These are phyloP conservation scores for Microdochium trichocladiopsis DNA, from an alignment of 2,329 filamentous ascomycete genomes.

Conservation along the genomic window DNA sequence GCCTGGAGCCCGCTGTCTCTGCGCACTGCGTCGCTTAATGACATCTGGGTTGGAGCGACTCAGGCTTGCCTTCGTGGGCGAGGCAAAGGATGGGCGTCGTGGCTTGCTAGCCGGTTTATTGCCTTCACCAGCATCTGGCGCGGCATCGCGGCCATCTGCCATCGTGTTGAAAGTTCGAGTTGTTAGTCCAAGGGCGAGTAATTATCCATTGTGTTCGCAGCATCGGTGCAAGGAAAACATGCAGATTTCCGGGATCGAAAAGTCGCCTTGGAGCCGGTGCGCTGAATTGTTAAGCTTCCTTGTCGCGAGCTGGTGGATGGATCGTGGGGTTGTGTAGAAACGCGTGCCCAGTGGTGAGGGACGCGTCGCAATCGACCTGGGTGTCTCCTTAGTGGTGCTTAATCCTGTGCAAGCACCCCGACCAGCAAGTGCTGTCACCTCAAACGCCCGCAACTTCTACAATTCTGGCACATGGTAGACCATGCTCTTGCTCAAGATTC, in stretches of 20 bases:
- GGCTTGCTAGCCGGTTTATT: conserved; percentile 15
- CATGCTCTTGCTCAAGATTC: too few relatives aligned
- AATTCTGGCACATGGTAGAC: too few relatives aligned
- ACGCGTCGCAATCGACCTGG: background rate
- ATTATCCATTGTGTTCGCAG: background rate
- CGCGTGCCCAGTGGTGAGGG: background rate
- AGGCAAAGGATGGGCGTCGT: conserved; percentile 52
- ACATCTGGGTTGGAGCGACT: conserved; percentile 54
- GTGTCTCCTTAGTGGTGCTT: too few relatives aligned
- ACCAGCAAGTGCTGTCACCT: too few relatives aligned
- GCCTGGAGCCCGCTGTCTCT: conserved; percentile 22
- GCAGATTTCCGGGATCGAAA: background rate
- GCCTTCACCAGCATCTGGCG: conserved; percentile 7
- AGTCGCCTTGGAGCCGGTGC: background rate
- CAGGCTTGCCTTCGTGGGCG: conserved; percentile 59
- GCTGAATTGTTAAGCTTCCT: background rate
- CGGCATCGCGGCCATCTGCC: conserved; percentile 3
- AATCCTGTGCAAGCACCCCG: too few relatives aligned
- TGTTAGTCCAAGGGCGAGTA: background rate
- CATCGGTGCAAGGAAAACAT: background rate
- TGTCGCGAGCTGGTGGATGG: background rate
- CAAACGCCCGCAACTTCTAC: too few relatives aligned
- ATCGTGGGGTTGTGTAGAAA: background rate
- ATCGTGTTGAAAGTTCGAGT: background rate
- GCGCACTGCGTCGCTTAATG: conserved; percentile 35